Conservation (phyloP, 371 early-diverging fungal species). For the Mucor circinelloides region DNA sequence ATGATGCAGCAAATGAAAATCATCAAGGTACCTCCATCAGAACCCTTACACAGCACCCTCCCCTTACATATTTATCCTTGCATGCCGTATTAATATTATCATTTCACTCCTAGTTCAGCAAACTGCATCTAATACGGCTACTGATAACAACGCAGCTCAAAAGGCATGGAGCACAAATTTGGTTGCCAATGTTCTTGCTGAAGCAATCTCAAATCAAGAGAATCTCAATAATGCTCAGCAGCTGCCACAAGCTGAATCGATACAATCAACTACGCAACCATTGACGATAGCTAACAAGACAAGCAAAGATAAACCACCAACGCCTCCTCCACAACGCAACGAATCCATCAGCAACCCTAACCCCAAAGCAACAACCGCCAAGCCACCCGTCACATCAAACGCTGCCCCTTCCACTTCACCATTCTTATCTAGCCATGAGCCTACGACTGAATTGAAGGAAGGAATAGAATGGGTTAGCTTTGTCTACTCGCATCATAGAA, state of each 20-base stretch:
- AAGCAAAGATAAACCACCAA: neutral
- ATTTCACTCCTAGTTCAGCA: neutral
- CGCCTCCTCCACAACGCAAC: conserved; percentile 1
- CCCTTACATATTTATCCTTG: neutral
- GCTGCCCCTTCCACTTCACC: conserved; percentile 5
- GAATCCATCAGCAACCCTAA: neutral
- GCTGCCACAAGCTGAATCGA: neutral
- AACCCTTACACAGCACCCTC: neutral
- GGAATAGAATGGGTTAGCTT: conserved; percentile 69
- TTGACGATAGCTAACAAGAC: neutral
- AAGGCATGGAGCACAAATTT: neutral
- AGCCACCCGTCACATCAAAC: conserved; percentile 21
- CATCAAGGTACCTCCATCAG: neutral
- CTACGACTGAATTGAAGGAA: conserved; percentile 39
- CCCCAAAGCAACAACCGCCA: conserved; percentile 10
- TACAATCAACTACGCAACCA: neutral
- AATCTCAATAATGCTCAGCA: neutral
- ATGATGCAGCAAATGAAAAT: conserved; percentile 3
- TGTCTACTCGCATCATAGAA: conserved; percentile 61
- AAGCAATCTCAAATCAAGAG: conserved; percentile 10
- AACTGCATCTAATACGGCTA: neutral
- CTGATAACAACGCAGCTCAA: too few relatives aligned
- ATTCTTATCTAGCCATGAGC: conserved; percentile 30
- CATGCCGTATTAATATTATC: neutral
- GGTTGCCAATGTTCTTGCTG: conserved; percentile 1